Percentiles rank a stretch among this genome's conserved stretches.
These are phyloP conservation scores for Zygotorulaspora danielsina DNA, from an alignment of 805 yeast species.

Conservation along the genomic window DNA sequence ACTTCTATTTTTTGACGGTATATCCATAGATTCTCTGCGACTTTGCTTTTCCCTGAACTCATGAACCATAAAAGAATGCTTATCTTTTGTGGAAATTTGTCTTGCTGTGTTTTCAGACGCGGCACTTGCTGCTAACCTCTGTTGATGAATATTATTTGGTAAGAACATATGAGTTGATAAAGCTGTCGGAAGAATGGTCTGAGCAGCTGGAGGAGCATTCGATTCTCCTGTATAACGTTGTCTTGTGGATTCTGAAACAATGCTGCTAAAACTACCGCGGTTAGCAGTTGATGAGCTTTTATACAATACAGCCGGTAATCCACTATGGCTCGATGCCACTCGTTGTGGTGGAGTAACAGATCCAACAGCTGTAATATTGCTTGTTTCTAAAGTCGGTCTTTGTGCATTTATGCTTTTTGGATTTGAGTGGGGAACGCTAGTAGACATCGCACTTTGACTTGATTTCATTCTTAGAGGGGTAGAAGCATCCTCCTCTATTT, in stretches of 20 bases:
- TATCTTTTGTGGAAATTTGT: background rate
- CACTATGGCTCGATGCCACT: background rate
- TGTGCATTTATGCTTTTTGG: slow-evolving; percentile 1
- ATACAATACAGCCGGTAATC: slow-evolving; percentile 4
- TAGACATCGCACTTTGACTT: slow-evolving; percentile 2
- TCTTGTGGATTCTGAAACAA: slow-evolving; percentile 36
- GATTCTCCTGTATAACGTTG: slow-evolving; percentile 42
- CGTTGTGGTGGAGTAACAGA: slow-evolving; percentile 29
- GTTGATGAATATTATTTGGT: slow-evolving; percentile 42
- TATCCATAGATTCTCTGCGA: slow-evolving; percentile 33
- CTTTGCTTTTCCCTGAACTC: slow-evolving; percentile 5
- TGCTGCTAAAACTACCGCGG: slow-evolving; percentile 32
- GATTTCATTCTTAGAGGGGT: slow-evolving; percentile 4
- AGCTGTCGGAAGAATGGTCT: slow-evolving; percentile 56
- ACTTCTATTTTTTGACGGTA: slow-evolving; percentile 30
- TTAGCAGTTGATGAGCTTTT: slow-evolving; percentile 5
- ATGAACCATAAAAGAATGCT: slow-evolving; percentile 1
- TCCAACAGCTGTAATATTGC: slow-evolving; percentile 29
- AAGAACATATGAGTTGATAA: slow-evolving; percentile 57
- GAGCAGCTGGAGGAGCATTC: slow-evolving; percentile 58
- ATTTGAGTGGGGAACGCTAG: background rate
- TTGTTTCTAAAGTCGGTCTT: slow-evolving; percentile 20
- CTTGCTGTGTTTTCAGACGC: slow-evolving; percentile 1
- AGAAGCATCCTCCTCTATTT: slow-evolving; percentile 1
- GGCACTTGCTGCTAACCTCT: slow-evolving; percentile 23